Evolutionary conservation across 768 basidiomycete genomes (phyloP), one percentile per base, ranked within the genome.

Genomic region (Trametes cinnabarina): DNA sequence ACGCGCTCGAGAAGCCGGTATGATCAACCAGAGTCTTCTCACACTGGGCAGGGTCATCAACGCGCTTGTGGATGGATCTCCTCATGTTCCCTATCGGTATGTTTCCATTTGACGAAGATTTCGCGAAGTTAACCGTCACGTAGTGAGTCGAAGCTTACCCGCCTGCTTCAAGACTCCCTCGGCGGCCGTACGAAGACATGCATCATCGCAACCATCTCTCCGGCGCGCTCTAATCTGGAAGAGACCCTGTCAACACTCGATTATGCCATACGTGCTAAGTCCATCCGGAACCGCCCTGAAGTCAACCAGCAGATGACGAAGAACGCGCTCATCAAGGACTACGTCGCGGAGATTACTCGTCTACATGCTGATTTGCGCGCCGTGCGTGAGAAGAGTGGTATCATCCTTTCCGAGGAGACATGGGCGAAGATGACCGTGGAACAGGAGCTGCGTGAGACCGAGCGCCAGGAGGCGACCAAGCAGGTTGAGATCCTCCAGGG

Each of bases 21-120:
- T 95, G 90, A 98, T 99, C 71, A 99, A 98, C 67, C 93, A 97
- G 73, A 95, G 92, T 67, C 77, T 99, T 47, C 78, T 99, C 2
- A 98, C 97, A n/a, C 84, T 99, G 14, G 97, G 97, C 0, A 79
- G 97, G 30, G 97, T 98, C 35, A 98, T 99, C 65, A 97, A 95
- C 62, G 92, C 92, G 10, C 81, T 99, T 42, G 97, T 98, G 51
- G 95, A 98, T 65, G 88, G 84, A 64, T 87, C 91, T 0, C 79
- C 86, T 28, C 97, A 98, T 69, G 88, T 98, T 43, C 97, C 97
- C 7, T 99, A 98, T 71, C 85, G 94, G 92, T 91, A 62, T 55
- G 80, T 67, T 26, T 39, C 30, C n/a, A 30, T 44, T n/a, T n/a
- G 32, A 19, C 2, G 52, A 50, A 34, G 19, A 30, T 44, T n/a